A percentile compares a stretch with the other conserved stretches of the same genome.
Evolutionary conservation across 306 rosid genomes (phyloP).

Genomic region (Luffa acutangula): DNA sequence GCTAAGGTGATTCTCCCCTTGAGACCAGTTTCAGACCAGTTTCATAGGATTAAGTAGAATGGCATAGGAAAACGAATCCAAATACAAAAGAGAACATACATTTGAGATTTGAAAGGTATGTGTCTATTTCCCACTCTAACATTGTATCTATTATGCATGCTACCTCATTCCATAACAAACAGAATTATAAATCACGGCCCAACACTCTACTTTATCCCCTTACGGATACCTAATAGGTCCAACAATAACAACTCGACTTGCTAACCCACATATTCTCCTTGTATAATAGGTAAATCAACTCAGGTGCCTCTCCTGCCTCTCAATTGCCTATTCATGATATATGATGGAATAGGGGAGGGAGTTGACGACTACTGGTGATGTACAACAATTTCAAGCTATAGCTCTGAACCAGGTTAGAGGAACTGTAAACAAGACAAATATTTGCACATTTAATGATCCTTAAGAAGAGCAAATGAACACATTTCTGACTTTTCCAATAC

Average conservation of each 20-base stretch:
- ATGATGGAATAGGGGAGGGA: neutral
- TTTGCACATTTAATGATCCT: neutral
- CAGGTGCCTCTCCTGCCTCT: neutral
- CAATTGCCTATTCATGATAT: neutral
- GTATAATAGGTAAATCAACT: neutral
- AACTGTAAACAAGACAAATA: neutral
- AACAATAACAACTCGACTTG: neutral
- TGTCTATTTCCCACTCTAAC: neutral
- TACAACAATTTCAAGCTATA: neutral
- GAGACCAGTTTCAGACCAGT: neutral
- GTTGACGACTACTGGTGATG: neutral
- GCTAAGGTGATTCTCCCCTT: too few relatives aligned
- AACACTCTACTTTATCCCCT: neutral
- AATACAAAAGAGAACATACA: neutral
- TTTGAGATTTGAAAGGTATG: neutral
- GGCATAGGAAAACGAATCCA: neutral
- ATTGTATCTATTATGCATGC: neutral
- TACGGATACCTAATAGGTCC: neutral
- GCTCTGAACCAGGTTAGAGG: neutral
- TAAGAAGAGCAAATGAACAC: neutral
- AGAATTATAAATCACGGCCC: neutral
- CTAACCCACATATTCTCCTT: neutral
- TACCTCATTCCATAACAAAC: neutral
- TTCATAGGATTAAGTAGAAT: neutral
- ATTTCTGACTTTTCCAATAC: neutral